phyloP scores from a whole-genome alignment of 495 filamentous ascomycete genomes.

The Pyronema omphalodes region DNA sequence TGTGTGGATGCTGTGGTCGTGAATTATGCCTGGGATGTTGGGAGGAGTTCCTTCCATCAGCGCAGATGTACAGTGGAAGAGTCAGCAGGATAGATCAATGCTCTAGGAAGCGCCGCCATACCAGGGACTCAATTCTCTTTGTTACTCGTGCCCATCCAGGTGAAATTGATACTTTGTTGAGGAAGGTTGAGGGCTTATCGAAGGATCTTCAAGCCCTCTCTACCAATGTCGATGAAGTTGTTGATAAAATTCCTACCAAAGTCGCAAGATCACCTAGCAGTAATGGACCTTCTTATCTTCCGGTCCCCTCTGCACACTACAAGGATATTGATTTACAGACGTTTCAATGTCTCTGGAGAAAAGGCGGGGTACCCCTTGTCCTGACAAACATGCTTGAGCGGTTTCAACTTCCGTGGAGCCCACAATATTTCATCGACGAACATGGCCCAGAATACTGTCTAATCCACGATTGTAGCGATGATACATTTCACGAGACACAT shows the following conservation, averaged over 20 bases:
- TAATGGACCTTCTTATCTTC: slow-evolving; percentile 12
- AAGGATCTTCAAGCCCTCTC: neutral
- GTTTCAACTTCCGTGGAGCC: slow-evolving; percentile 22
- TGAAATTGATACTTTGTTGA: slow-evolving; percentile 6
- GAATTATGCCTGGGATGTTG: slow-evolving; percentile 23
- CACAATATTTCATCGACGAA: slow-evolving; percentile 17
- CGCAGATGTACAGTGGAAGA: neutral
- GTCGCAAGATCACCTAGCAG: slow-evolving; percentile 4
- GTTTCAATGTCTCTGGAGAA: slow-evolving; percentile 14
- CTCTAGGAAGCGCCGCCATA: slow-evolving; percentile 11
- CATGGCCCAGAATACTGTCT: slow-evolving; percentile 15
- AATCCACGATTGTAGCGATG: slow-evolving; percentile 13
- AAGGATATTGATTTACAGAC: slow-evolving; percentile 3
- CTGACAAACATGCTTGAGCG: slow-evolving; percentile 14
- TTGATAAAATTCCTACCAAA: slow-evolving; percentile 6
- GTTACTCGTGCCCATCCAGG: slow-evolving; percentile 16
- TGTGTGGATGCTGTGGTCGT: slow-evolving; percentile 23
- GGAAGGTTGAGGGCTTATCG: neutral
- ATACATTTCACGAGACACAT: slow-evolving; percentile 1
- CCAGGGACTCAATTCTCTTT: slow-evolving; percentile 13
- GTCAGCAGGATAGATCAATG: slow-evolving; percentile 10
- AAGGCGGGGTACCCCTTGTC: slow-evolving; percentile 19
- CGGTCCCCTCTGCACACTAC: slow-evolving; percentile 12
- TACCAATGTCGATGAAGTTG: neutral
- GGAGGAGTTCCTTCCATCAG: slow-evolving; percentile 16